phyloP scores from a whole-genome alignment of 176 grass and related monocot species.

The Tillandsia leiboldiana region DNA sequence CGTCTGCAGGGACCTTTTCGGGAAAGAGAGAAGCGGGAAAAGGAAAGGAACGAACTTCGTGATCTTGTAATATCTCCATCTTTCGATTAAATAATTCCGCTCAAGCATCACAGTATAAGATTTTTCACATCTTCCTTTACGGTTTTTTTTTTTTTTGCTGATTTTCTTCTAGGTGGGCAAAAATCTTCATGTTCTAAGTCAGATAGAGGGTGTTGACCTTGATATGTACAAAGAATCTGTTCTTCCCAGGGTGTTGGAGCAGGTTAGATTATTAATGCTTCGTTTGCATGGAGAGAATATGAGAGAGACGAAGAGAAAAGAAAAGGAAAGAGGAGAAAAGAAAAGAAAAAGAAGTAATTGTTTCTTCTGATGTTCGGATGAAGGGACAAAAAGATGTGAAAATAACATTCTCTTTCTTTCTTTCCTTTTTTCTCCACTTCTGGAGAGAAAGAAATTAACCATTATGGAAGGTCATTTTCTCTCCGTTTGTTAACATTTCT shows the following conservation, averaged over 20 bases:
- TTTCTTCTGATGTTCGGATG: too few relatives aligned
- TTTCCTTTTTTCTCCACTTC: too few relatives aligned
- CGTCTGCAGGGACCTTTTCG: constrained; percentile 65
- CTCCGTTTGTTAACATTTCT: too few relatives aligned
- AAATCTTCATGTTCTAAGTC: constrained; percentile 96
- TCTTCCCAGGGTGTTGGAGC: constrained; percentile 96
- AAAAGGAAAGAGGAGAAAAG: too few relatives aligned
- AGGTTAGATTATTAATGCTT: constrained; percentile 41
- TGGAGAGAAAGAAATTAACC: too few relatives aligned
- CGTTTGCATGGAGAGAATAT: not conserved
- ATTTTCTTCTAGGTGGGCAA: constrained; percentile 78
- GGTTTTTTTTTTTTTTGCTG: constrained; percentile 1
- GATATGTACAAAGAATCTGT: constrained; percentile 98
- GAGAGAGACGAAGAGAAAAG: too few relatives aligned
- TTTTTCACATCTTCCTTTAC: constrained; percentile 18
- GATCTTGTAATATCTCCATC: constrained; percentile 63
- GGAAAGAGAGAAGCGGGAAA: constrained; percentile 86
- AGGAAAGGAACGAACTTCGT: constrained; percentile 89
- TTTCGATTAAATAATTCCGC: not conserved
- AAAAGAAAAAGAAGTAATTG: too few relatives aligned
- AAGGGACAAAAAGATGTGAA: too few relatives aligned
- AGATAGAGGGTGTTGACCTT: constrained; percentile 95
- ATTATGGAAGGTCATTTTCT: too few relatives aligned
- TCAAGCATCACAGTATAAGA: constrained; percentile 2
- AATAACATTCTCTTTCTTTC: too few relatives aligned